These are phyloP conservation scores for Agrocybe pediades DNA, from an alignment of 768 basidiomycete genomes.

Conservation along the genomic window DNA sequence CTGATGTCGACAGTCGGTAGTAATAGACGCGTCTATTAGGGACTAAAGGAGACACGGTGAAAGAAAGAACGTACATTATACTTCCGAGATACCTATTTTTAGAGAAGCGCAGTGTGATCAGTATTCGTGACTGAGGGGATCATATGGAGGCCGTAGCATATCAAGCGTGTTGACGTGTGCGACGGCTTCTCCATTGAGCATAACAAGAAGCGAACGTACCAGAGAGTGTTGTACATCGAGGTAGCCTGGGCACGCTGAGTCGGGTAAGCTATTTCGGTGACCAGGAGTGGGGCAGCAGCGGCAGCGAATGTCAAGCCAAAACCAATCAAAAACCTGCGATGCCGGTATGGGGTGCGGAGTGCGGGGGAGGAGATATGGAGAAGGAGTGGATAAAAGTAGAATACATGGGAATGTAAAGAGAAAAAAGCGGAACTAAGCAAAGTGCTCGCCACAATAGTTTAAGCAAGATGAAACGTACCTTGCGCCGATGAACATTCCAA, in stretches of 20 bases:
- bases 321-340: slow-evolving; percentile 54
- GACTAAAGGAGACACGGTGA: background rate
- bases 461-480: slow-evolving; percentile 36
- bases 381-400: background rate
- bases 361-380: background rate
- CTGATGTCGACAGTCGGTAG: slow-evolving; percentile 21
- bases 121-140: background rate
- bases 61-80: slow-evolving; percentile 51
- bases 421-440: background rate
- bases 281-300: slow-evolving; percentile 73
- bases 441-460: background rate
- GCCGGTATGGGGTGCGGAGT: background rate
- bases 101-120: slow-evolving; percentile 9
- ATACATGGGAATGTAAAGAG: background rate
- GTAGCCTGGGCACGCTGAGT: slow-evolving; percentile 72
- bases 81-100: slow-evolving; percentile 54
- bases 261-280: slow-evolving; percentile 76
- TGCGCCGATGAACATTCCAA: slow-evolving; percentile 70
- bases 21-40: background rate
- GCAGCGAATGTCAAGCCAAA: slow-evolving; percentile 67
- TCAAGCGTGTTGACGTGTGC: background rate
- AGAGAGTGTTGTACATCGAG: slow-evolving; percentile 71
- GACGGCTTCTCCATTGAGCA: background rate
- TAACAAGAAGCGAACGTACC: slow-evolving; percentile 32
- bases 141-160: background rate